Evolutionary conservation across 129 eudicot genomes (phyloP).

Genomic region (Helichrysum umbraculigerum): DNA sequence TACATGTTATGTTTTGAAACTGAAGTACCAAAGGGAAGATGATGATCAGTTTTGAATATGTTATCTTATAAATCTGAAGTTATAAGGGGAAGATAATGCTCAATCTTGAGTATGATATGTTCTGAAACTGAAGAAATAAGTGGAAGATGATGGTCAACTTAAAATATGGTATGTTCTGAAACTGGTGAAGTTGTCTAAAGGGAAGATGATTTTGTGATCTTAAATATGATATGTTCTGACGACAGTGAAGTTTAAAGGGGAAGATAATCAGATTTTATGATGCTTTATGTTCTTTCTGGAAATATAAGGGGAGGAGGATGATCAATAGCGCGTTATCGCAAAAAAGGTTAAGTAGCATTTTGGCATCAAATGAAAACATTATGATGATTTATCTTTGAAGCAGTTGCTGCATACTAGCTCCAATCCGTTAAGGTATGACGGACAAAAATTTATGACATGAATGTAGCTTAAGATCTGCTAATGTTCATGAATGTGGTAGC

Average conservation of each 20-base stretch:
- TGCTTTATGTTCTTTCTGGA: constrained; percentile 2
- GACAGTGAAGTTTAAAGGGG: neutral
- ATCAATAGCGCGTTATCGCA: constrained; percentile 6
- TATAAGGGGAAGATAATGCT: constrained; percentile 7
- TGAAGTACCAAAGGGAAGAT: neutral
- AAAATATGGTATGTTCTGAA: neutral
- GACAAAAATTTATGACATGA: neutral
- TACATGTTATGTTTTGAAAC: neutral
- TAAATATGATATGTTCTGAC: neutral
- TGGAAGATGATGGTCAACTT: neutral
- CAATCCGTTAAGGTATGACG: constrained; percentile 11
- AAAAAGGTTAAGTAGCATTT: constrained; percentile 3
- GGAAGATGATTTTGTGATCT: neutral
- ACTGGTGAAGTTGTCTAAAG: neutral
- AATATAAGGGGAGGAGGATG: constrained; percentile 10
- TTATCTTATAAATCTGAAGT: neutral
- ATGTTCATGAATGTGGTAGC: constrained; percentile 16
- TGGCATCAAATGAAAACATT: constrained; percentile 13
- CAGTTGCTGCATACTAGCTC: constrained; percentile 9
- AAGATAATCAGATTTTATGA: neutral
- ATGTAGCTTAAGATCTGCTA: constrained; percentile 24
- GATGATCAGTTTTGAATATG: neutral
- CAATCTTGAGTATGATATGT: neutral
- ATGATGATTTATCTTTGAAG: constrained; percentile 22
- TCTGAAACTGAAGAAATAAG: neutral